Percentiles rank a stretch among this genome's conserved stretches.
These are phyloP conservation scores for Debaryomyces nepalensis DNA, from an alignment of 1,139 yeast genomes.

Conservation along the genomic window DNA sequence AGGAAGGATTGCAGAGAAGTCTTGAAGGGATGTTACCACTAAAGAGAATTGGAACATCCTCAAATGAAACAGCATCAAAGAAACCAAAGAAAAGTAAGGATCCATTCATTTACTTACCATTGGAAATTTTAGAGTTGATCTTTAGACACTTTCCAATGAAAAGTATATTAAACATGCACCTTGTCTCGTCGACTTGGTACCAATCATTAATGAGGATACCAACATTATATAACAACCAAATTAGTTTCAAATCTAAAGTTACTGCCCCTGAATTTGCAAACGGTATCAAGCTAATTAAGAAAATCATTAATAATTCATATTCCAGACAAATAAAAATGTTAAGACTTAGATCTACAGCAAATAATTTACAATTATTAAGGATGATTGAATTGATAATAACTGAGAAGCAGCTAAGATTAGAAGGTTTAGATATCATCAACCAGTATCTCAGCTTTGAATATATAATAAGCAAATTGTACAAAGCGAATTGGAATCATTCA, in stretches of 20 bases:
- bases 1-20: slow-evolving; percentile 16
- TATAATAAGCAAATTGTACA: slow-evolving; percentile 30
- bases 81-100: slow-evolving; percentile 23
- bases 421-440: slow-evolving; percentile 33
- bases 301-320: slow-evolving; percentile 22
- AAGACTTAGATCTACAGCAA: slow-evolving; percentile 31
- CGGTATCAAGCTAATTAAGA: slow-evolving; percentile 35
- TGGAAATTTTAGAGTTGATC: slow-evolving; percentile 35
- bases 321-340: slow-evolving; percentile 26
- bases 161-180: slow-evolving; percentile 31
- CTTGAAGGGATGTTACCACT: slow-evolving; percentile 23
- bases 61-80: slow-evolving; percentile 6
- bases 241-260: slow-evolving; percentile 32
- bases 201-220: slow-evolving; percentile 30
- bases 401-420: slow-evolving; percentile 26
- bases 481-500: slow-evolving; percentile 31
- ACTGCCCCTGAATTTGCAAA: slow-evolving; percentile 33
- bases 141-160: slow-evolving; percentile 29
- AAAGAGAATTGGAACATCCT: slow-evolving; percentile 15
- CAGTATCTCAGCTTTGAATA: slow-evolving; percentile 30
- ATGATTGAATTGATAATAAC: slow-evolving; percentile 32
- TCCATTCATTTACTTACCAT: slow-evolving; percentile 34
- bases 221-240: slow-evolving; percentile 26
- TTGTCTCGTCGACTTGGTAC: slow-evolving; percentile 43
- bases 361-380: slow-evolving; percentile 27